Evolutionary conservation across 2,329 filamentous ascomycete species (phyloP), one percentile per base, ranked within the genome.

Genomic region (Torrubiella hemipterigena): DNA sequence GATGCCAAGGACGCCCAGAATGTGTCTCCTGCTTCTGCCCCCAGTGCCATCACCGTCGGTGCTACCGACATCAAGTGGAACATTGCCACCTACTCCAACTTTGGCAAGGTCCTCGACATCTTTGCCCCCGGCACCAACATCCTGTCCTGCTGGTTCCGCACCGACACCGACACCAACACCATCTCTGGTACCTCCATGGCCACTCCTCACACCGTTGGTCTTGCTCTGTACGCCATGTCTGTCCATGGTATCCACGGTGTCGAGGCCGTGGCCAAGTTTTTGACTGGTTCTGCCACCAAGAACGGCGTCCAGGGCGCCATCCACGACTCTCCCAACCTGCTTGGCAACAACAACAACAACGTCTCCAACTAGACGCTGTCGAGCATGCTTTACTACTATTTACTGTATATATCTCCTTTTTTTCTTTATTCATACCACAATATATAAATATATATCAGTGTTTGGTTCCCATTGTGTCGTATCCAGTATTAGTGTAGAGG

Each of bases 171-270:
- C 11, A 53, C 39, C 18, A 46, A 48, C 17, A 49, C 40, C 2
- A 51, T 63, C 30, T 59, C 53, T 2, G 68, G 69, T 15, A 74
- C 69, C 3, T 68, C 60, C 0, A 70, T 70, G 63, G 61, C 68
- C 8, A 49, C 58, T 7, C 69, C 68, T 3, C 64, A 69, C 35
- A 54, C 72, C 31, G 56, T 61, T n/a, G 69, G 69, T 1, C 42
- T 73, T 1, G 65, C 58, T 3, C 52, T 61, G 2, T 72, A 71
- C 43, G 25, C 31, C 23, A 30, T 30, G 16, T 30, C 31, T 27
- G 19, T 32, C 12, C 29, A 36, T 26, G 27, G 29, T 21, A 15
- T 36, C 8, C 24, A 25, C 26, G 31, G 25, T 9, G 29, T 30
- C 6, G 20, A 30, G 17, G 30, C 26, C 14, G 17, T 32, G 17